Base-by-base conservation (phyloP, 305 asterid genomes). In the Fraxinus dipetala region DNA sequence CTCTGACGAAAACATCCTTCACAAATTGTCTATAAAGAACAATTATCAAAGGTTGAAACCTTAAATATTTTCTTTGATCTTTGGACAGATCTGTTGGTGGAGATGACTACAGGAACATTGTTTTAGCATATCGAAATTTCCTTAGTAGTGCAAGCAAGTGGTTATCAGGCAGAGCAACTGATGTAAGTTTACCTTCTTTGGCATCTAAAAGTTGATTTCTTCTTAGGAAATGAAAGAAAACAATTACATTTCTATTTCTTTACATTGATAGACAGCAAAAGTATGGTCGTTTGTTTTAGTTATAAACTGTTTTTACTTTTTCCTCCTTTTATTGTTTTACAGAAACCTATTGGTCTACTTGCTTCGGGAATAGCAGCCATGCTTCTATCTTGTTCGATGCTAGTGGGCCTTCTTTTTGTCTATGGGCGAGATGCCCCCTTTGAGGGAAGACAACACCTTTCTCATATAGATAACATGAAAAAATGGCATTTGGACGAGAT, bases 111-210 rank as follows among this genome's bases (percentile, higher is more conserved):
- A 69, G 79, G 80, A 82, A 43, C 78, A 51, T 70, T 76, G 80
- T 84, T 85, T 84, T 86, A 82, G 96, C 97, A 73, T 93, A 95
- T 88, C 83, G 30, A 70, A 81, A 88, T 77, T 95, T 95, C 85
- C 91, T 95, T 75, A 83, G 77, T 83, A 83, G 88, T 83, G 91
- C 97, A 84, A 91, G 97, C 90, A 87, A 88, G 85, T 93, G 95
- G 97, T 85, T 95, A 81, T 91, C 99, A 75, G 92, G 88, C 88
- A 88, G 93, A 88, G 92, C 97, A 86, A 93, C 98, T 82, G 94
- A 95, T 83, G 99, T 95, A 90, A 84, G 97, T 82, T 18, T 81
- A 67, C 78, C 72, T 73, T 76, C 35, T 79, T 78, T 43, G 67
- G 51, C 63, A 34, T 81, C 74, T 72, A 24, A 85, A 40, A 56